phyloP scores from a whole-genome alignment of 208 protist species.

The Trypanosoma conorhini region DNA sequence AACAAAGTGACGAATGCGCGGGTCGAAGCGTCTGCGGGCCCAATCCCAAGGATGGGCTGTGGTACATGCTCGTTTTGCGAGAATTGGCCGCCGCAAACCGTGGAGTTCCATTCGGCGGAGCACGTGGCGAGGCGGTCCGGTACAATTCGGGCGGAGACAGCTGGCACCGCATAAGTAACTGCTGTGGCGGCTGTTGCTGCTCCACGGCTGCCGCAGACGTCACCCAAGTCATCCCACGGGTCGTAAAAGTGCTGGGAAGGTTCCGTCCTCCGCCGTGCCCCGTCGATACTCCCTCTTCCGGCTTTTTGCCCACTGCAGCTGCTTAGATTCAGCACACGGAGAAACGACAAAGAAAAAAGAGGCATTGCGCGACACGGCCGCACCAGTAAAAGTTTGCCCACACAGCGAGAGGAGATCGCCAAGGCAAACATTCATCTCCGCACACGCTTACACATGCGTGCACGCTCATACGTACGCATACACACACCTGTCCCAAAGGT shows the following conservation, averaged over 20 bases:
- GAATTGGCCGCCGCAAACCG: no score
- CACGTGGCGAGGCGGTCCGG: neutral
- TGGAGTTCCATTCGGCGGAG: neutral
- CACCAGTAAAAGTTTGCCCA: neutral
- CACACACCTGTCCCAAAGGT: neutral
- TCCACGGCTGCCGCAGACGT: neutral
- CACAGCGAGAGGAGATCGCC: neutral
- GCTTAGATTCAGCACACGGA: neutral
- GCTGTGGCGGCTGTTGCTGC: neutral
- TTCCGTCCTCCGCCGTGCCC: neutral
- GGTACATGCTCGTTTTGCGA: neutral
- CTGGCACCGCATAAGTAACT: neutral
- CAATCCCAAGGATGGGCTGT: neutral
- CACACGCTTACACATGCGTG: neutral
- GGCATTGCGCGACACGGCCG: no score
- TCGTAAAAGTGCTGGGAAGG: neutral
- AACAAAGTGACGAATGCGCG: neutral
- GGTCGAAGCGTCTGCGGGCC: neutral
- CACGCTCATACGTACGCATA: neutral
- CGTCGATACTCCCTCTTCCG: neutral
- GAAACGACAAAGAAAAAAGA: neutral
- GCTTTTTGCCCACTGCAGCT: neutral
- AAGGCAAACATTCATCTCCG: neutral
- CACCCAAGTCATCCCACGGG: neutral
- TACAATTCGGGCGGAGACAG: neutral